phyloP scores from a whole-genome alignment of 2,329 filamentous ascomycete species.

The Gnomoniopsis smithogilvyi region DNA sequence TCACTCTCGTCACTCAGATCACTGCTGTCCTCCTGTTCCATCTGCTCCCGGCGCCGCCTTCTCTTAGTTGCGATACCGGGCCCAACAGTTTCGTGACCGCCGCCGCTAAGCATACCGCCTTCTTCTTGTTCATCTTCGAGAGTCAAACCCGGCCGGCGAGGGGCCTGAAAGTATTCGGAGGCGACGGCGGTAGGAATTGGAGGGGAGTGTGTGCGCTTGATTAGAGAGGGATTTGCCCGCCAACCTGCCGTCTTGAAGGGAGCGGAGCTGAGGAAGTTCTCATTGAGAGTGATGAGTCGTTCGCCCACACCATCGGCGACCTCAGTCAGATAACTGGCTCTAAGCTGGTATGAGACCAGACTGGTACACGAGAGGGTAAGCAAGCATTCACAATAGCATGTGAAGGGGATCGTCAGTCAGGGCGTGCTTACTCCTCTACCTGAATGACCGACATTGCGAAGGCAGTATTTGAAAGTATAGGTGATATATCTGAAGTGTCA shows the following conservation, averaged over 20 bases:
- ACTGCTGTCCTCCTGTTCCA: slow-evolving; percentile 83
- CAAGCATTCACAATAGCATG: background rate
- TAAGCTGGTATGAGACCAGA: slow-evolving; percentile 78
- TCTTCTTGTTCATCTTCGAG: slow-evolving; percentile 71
- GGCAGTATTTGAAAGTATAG: background rate
- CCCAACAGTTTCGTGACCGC: slow-evolving; percentile 65
- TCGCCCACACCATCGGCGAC: slow-evolving; percentile 83
- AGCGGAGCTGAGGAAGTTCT: slow-evolving; percentile 73
- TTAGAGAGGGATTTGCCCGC: slow-evolving; percentile 69
- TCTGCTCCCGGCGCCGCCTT: slow-evolving; percentile 65
- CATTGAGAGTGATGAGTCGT: slow-evolving; percentile 77
- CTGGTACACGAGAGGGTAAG: slow-evolving; percentile 35
- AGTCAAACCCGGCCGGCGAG: slow-evolving; percentile 58
- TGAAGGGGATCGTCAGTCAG: background rate
- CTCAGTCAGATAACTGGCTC: slow-evolving; percentile 74
- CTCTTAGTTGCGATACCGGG: slow-evolving; percentile 65
- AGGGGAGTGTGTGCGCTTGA: slow-evolving; percentile 81
- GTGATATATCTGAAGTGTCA: background rate
- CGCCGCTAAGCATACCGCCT: slow-evolving; percentile 67
- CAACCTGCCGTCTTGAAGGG: slow-evolving; percentile 82
- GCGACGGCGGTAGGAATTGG: slow-evolving; percentile 80
- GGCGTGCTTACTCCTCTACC: slow-evolving; percentile 36
- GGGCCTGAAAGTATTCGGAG: slow-evolving; percentile 79
- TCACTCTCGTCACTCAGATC: slow-evolving; percentile 84
- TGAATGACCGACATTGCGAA: slow-evolving; percentile 41